Evolutionary conservation across 805 yeast species (phyloP).

Genomic region (Wickerhamiella lipophila): DNA sequence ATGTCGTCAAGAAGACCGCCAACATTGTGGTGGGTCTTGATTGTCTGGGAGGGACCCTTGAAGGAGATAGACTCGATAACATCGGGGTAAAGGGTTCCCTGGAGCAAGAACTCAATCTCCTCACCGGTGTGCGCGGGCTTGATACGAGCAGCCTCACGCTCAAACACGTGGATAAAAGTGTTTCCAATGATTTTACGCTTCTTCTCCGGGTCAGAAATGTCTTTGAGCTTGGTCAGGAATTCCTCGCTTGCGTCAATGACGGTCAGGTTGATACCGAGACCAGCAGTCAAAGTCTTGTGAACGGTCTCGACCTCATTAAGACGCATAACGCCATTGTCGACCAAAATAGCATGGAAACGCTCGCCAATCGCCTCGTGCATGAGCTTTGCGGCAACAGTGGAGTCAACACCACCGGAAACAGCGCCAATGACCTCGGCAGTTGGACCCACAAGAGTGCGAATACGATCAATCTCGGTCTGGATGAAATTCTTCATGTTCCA

Average conservation of each 20-base stretch:
- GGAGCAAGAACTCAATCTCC: constrained; percentile 84
- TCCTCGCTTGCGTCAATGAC: constrained; percentile 91
- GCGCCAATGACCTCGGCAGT: constrained; percentile 99
- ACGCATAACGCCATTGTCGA: constrained; percentile 97
- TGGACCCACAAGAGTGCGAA: constrained; percentile 84
- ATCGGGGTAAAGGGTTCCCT: constrained; percentile 97
- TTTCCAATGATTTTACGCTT: constrained; percentile 98
- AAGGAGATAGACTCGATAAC: constrained; percentile 96
- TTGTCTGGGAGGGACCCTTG: constrained; percentile 99
- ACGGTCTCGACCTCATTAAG: constrained; percentile 82
- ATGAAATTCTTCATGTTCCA: constrained; percentile 99
- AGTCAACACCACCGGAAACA: constrained; percentile 98
- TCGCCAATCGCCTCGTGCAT: constrained; percentile 98
- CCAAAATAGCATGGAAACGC: constrained; percentile 95
- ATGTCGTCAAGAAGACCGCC: constrained; percentile 96
- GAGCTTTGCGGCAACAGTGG: constrained; percentile 96
- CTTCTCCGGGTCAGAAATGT: constrained; percentile 96
- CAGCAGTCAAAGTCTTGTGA: constrained; percentile 77
- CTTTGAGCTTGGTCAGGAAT: constrained; percentile 74
- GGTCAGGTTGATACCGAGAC: constrained; percentile 86
- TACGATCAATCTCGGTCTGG: constrained; percentile 90
- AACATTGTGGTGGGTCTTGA: constrained; percentile 98
- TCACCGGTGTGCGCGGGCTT: constrained; percentile 70
- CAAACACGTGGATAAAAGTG: constrained; percentile 93
- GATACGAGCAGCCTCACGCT: constrained; percentile 86